phyloP scores from a whole-genome alignment of 768 basidiomycete species.

The Coprinopsis strossmayeri region DNA sequence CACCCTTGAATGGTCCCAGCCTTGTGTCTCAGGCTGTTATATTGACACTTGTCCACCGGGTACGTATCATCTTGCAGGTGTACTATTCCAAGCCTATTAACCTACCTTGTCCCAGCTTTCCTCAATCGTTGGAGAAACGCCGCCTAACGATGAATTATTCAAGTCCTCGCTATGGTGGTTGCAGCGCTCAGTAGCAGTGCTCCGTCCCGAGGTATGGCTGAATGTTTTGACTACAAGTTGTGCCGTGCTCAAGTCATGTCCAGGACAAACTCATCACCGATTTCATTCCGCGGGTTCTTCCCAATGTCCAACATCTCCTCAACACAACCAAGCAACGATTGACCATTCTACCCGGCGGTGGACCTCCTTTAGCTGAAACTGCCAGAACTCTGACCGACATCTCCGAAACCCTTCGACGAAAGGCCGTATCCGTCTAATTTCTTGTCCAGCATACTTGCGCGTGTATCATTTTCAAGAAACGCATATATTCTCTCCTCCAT shows the following conservation, averaged over 20 bases:
- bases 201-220: conserved; percentile 78
- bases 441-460: not conserved
- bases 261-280: conserved; percentile 79
- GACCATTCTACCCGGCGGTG: conserved; percentile 62
- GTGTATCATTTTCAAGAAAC: not conserved
- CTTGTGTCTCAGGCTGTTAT: conserved; percentile 82
- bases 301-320: conserved; percentile 69
- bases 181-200: conserved; percentile 62
- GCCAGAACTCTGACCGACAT: conserved; percentile 68
- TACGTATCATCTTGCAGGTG: conserved; percentile 29
- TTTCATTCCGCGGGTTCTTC: conserved; percentile 75
- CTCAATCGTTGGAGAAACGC: conserved; percentile 64
- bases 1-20: conserved; percentile 65
- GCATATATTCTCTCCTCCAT: not conserved
- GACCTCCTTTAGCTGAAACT: conserved; percentile 59
- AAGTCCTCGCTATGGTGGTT: conserved; percentile 85
- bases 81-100: not conserved
- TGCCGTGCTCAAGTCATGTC: not conserved
- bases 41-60: conserved; percentile 76
- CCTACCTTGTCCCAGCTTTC: conserved; percentile 47
- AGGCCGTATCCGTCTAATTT: conserved; percentile 18
- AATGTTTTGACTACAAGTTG: no score
- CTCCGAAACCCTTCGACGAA: conserved; percentile 61
- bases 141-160: conserved; percentile 75
- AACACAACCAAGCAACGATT: conserved; percentile 78